These are phyloP conservation scores for Pythium insidiosum DNA, from an alignment of 352 stramenopile genomes.

Conservation along the genomic window DNA sequence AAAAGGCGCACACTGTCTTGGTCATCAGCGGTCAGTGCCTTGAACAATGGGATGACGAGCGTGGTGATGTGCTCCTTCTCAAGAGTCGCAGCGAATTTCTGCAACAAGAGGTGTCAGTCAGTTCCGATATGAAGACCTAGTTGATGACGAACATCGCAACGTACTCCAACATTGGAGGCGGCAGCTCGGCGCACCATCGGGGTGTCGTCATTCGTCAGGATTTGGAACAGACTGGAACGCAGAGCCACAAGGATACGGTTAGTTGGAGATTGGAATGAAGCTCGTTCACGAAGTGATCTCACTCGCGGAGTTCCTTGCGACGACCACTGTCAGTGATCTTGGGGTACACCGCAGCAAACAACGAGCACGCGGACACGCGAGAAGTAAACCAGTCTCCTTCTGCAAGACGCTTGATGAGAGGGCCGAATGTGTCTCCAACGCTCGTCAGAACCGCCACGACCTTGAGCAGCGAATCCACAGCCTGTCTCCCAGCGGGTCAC, in stretches of 20 bases:
- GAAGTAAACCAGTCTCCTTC: slow-evolving; percentile 88
- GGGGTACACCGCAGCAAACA: slow-evolving; percentile 67
- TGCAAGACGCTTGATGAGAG: slow-evolving; percentile 69
- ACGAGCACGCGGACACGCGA: slow-evolving; percentile 77
- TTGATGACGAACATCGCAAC: slow-evolving; percentile 1
- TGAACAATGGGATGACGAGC: slow-evolving; percentile 81
- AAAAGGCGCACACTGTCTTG: slow-evolving; percentile 93
- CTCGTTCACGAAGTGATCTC: too few species aligned
- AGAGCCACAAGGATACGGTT: too few species aligned
- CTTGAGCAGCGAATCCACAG: slow-evolving; percentile 70
- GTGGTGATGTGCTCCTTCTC: slow-evolving; percentile 66
- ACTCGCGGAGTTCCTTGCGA: slow-evolving; percentile 83
- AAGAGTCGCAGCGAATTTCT: slow-evolving; percentile 66
- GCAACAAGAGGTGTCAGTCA: neutral
- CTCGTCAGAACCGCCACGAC: slow-evolving; percentile 53
- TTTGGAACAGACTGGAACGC: slow-evolving; percentile 72
- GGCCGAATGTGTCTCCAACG: slow-evolving; percentile 56
- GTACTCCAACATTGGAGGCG: slow-evolving; percentile 66
- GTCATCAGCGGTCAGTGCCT: slow-evolving; percentile 86
- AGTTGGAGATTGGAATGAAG: too few species aligned
- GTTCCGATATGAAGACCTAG: neutral
- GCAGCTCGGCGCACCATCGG: slow-evolving; percentile 82
- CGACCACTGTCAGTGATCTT: slow-evolving; percentile 48
- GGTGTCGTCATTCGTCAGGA: slow-evolving; percentile 80
- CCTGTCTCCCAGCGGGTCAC: slow-evolving; percentile 9